Evolutionary conservation across 2,329 filamentous ascomycete species (phyloP).

Genomic region (Scleromitrula shiraiana): DNA sequence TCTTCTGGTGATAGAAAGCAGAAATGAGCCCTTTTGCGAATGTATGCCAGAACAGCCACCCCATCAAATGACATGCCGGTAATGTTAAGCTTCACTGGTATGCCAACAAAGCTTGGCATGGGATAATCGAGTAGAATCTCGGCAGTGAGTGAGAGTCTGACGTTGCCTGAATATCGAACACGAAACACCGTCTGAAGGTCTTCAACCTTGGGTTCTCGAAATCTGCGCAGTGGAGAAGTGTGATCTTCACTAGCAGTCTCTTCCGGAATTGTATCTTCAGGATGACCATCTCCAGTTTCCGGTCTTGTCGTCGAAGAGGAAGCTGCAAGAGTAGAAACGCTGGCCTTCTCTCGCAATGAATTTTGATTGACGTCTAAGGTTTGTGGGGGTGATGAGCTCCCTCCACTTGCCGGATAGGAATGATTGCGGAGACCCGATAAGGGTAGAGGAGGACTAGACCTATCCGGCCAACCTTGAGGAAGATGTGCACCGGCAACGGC

Average conservation of each 20-base stretch:
- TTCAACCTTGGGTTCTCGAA: slow-evolving; percentile 68
- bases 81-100: slow-evolving; percentile 89
- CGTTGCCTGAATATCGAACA: slow-evolving; percentile 80
- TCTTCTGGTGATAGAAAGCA: slow-evolving; percentile 93
- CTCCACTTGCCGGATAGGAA: slow-evolving; percentile 21
- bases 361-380: slow-evolving; percentile 33
- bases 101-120: slow-evolving; percentile 95
- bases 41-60: slow-evolving; percentile 84
- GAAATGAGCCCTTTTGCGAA: slow-evolving; percentile 81
- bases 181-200: slow-evolving; percentile 91
- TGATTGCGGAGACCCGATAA: slow-evolving; percentile 18
- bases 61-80: slow-evolving; percentile 94
- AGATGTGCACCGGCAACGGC: slow-evolving; percentile 67
- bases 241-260: slow-evolving; percentile 27
- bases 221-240: slow-evolving; percentile 39
- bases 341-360: slow-evolving; percentile 48
- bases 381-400: slow-evolving; percentile 26
- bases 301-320: slow-evolving; percentile 47
- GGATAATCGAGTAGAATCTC: slow-evolving; percentile 96
- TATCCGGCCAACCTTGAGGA: slow-evolving; percentile 41
- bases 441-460: slow-evolving; percentile 18
- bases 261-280: slow-evolving; percentile 23
- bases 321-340: slow-evolving; percentile 53
- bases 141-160: slow-evolving; percentile 81
- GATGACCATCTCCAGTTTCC: slow-evolving; percentile 45